phyloP scores from a whole-genome alignment of 352 stramenopile species.

The Globisporangium middletonii region DNA sequence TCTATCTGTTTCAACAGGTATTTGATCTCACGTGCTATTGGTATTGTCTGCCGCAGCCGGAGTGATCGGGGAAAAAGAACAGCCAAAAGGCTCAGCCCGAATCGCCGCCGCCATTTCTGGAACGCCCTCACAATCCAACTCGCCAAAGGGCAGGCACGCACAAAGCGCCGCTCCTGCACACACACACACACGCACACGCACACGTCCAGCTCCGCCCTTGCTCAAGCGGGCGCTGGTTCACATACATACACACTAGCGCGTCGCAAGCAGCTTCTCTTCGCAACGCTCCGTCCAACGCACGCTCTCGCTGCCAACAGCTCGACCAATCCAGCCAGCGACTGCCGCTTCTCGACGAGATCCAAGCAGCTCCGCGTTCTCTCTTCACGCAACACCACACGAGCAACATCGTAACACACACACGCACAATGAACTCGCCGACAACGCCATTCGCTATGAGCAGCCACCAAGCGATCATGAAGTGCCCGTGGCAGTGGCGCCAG shows the following conservation, averaged over 20 bases:
- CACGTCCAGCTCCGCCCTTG: background rate
- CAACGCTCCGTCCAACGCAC: no score
- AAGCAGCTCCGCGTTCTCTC: no score
- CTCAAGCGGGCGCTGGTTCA: background rate
- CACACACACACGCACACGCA: background rate
- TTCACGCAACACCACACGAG: no score
- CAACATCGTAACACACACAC: background rate
- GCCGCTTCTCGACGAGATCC: no score
- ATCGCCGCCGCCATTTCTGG: constrained; percentile 7
- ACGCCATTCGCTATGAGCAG: constrained; percentile 38
- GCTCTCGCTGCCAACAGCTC: no score
- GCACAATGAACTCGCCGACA: constrained; percentile 44
- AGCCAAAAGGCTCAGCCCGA: constrained; percentile 8
- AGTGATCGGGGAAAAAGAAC: constrained; percentile 5
- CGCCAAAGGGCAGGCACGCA: constrained; percentile 13
- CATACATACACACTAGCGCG: background rate
- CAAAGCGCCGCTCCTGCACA: background rate
- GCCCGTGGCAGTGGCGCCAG: constrained; percentile 82
- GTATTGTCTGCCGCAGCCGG: no score
- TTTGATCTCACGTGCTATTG: no score
- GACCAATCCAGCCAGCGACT: no score
- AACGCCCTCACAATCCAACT: constrained; percentile 13
- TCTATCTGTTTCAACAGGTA: no score
- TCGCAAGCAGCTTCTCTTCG: background rate
- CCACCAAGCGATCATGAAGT: constrained; percentile 86